phyloP scores from a whole-genome alignment of 2,329 filamentous ascomycete genomes.

The Ustulina deusta region DNA sequence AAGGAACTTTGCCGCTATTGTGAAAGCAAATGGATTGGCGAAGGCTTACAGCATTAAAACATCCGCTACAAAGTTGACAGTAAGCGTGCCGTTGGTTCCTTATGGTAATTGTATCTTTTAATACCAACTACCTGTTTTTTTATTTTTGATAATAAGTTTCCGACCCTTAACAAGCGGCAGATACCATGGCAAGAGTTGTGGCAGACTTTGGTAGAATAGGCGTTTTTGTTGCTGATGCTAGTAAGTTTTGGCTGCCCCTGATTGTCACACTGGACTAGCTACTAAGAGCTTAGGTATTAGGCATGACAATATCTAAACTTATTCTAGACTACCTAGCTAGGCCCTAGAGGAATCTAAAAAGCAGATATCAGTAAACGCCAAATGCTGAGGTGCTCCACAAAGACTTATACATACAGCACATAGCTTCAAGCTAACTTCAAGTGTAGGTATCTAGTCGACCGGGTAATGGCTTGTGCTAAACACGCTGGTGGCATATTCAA shows the following conservation, averaged over 20 bases:
- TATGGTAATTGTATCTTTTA: no score
- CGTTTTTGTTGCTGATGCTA: constrained; percentile 41
- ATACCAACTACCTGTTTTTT: not conserved
- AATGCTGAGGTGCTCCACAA: no score
- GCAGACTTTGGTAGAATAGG: constrained; percentile 40
- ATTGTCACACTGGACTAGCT: constrained; percentile 9
- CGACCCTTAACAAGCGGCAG: constrained; percentile 31
- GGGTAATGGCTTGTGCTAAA: constrained; percentile 39
- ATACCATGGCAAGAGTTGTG: constrained; percentile 34
- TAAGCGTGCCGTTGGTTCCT: no score
- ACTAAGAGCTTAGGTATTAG: no score
- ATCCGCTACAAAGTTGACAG: constrained; percentile 37
- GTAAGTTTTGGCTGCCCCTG: constrained; percentile 16
- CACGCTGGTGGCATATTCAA: constrained; percentile 41
- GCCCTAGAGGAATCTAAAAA: constrained; percentile 39
- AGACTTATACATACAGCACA: no score
- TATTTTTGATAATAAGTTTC: no score
- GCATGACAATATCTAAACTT: constrained; percentile 38
- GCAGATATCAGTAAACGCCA: constrained; percentile 39
- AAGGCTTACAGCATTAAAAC: constrained; percentile 31
- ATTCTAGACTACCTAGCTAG: constrained; percentile 36
- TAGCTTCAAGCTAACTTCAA: no score
- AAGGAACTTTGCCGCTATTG: constrained; percentile 31
- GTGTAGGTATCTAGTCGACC: no score
- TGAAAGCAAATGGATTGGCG: constrained; percentile 32